Base-by-base conservation (phyloP, 768 basidiomycete genomes). In the Tricholoma sp. region DNA sequence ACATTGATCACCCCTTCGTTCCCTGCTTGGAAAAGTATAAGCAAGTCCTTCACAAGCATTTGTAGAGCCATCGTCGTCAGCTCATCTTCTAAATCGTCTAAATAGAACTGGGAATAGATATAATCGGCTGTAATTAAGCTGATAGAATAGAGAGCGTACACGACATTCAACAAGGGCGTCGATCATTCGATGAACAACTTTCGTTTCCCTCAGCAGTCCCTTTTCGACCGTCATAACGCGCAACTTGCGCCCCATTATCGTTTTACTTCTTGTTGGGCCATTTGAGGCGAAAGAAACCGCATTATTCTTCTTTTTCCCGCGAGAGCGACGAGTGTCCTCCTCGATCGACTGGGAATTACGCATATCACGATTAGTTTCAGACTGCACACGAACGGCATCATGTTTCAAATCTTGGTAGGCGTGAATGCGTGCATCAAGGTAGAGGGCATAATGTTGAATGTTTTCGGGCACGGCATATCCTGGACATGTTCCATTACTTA, bases 211-310 rank as follows among this genome's bases (percentile, higher is more conserved):
- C 50, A 99, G 71, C 44, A 98, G 71, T 3, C 97, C 97, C 69
- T 98, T 98, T 70, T 99, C 97, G 20, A 98, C 96, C 0, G 91
- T 88, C 84, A 99, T 88, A 29, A 86, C 80, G 57, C 95, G 79
- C 61, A 99, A 72, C 65, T 97, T 94, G 62, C 93, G 76, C 15
- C 92, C 91, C 66, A 82, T 78, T 15, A 91, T 80, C 0, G 89
- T 92, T 71, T 89, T 91, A 70, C 86, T 89, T 61, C 89, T 75
- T 52, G 75, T 70, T 20, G 78, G 76, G 10, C 69, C 68, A 32
- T 74, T 69, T 17, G 75, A 57, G 12, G 64, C 34, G 41, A 37
- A 33, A 48, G 50, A 28, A 6, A 48, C 15, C 11, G 62, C 50
- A 17, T 24, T 24, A 24, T 57, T 53, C 54, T 68, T 66, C 34